Base-by-base conservation (phyloP, 306 rosid species). In the Prunus campanulata region DNA sequence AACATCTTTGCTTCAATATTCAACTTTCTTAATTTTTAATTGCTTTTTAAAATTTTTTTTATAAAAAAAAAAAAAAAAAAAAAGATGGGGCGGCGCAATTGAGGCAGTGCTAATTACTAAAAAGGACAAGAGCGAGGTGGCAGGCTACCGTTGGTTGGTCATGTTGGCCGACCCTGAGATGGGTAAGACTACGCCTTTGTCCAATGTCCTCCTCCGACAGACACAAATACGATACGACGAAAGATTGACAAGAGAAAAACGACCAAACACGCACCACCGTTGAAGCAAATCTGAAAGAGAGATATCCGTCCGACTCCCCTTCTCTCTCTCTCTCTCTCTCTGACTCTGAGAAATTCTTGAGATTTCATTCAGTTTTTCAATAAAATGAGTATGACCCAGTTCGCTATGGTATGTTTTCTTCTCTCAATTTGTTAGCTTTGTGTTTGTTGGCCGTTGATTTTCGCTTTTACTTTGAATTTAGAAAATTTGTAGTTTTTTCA, bases 381-480 rank as follows among this genome's bases (percentile, higher is more conserved):
- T 32, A 74, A 63, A 5, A 91, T 90, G 85, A 88, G 88, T 76
- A 83, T 90, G 86, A 87, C 93, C 83, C 91, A 93, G 81, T 93
- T 93, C 89, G 92, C 96, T 66, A 93, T 93, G 98, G 98, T 93
- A 85, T 66, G 74, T 74, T 74, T 56, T 75, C 65, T 68, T 32
- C 35, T 10, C 19, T 59, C 59, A 20, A 7, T 60, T 19, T 30
- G 24, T 35, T 42, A 52, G 19, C 71, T 14, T 61, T 25, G 16
- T 39, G 16, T 69, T 61, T 25, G 27, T 68, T 15, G 50, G 27
- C 15, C 29, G 11, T 60, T 72, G 16, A 39, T 73, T n/a, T 61
- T 44, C 25, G 20, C 44, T 48, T 63, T 62, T 52, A 22, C 61
- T 42, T 57, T 77, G 44, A 77, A 55, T 82, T 15, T 15, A 6